A percentile compares a stretch with the other conserved stretches of the same genome.
These are phyloP conservation scores for Termitomyces sp. DNA, from an alignment of 768 basidiomycete species.

Conservation along the genomic window DNA sequence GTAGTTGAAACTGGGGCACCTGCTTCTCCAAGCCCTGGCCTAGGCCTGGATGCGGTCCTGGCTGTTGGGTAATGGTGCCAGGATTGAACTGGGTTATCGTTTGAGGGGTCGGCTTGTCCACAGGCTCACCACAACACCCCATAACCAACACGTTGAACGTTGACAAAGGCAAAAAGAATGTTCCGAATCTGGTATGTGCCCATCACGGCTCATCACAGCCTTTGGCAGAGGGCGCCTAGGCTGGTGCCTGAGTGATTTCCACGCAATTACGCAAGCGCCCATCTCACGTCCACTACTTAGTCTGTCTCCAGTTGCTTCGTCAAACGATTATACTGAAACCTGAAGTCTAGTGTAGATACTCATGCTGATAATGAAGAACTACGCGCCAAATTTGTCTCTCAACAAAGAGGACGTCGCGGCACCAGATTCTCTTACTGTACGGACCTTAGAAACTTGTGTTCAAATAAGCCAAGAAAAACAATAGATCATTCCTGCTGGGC, in stretches of 20 bases:
- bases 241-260: constrained; percentile 21
- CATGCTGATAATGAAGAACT: too few relatives aligned
- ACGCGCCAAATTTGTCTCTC: too few relatives aligned
- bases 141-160: constrained; percentile 27
- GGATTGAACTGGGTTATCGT: constrained; percentile 18
- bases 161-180: constrained; percentile 1
- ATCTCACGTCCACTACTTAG: not conserved
- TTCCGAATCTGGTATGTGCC: not conserved
- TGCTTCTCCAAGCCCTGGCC: constrained; percentile 28
- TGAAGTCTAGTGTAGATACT: too few relatives aligned
- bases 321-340: too few relatives aligned
- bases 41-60: constrained; percentile 30
- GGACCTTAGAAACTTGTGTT: too few relatives aligned
- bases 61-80: constrained; percentile 47
- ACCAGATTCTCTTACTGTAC: too few relatives aligned
- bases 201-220: constrained; percentile 6
- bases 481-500: too few relatives aligned
- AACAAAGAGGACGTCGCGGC: too few relatives aligned
- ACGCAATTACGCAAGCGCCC: not conserved
- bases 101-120: constrained; percentile 27
- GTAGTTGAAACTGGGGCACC: constrained; percentile 33
- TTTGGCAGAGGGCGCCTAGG: constrained; percentile 2
- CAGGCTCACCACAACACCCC: constrained; percentile 62
- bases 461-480: too few relatives aligned
- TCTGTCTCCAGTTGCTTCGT: not conserved